Evolutionary conservation across 257 asterid species (phyloP), one percentile per base, ranked within the genome.

Genomic region (Solanum etuberosum): DNA sequence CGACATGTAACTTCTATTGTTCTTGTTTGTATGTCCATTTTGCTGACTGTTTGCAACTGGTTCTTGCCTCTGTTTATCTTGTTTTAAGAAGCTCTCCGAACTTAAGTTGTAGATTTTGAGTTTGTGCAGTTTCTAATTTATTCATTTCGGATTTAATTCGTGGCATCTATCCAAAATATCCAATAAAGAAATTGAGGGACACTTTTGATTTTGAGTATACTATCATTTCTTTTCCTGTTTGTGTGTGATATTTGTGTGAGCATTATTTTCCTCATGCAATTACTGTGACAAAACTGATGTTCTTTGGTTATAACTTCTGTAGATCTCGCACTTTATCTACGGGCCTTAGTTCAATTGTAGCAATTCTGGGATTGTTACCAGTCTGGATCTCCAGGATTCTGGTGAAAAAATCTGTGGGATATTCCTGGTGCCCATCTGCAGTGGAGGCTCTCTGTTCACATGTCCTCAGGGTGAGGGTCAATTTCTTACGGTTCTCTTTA

Each of bases 341-440:
- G 77, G 90, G 88, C 85, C 15, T 92, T 77, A 93, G 99, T 90
- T 92, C 90, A 65, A 10, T 93, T 40, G 98, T 93, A 40, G 93
- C 95, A 87, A 89, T 94, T 42, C 65, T 96, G 48, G 97, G 97
- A 88, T 88, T 81, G 87, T 90, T 95, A 84, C 98, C 98, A 18
- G 84, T 74, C 89, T 87, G 88, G 86, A 63, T 92, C 84, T 87
- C 92, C 23, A 91, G 88, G 84, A 91, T 92, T 87, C 85, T 95
- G 59, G 92, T 92, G 83, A 94, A 90, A 88, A 88, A 71, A 61
- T 88, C 92, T 34, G 57, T 95, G 1, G 99, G 95, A 70, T 92
- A 92, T 82, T 88, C 91, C 59, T 97, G 98, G 98, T 94, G 97
- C 70, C 87, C 96, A 87, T 73, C 93, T 65, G 95, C 98, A 15